Evolutionary conservation across 31 red algal species (phyloP).

Genomic region (Asparagopsis taxiformis): DNA sequence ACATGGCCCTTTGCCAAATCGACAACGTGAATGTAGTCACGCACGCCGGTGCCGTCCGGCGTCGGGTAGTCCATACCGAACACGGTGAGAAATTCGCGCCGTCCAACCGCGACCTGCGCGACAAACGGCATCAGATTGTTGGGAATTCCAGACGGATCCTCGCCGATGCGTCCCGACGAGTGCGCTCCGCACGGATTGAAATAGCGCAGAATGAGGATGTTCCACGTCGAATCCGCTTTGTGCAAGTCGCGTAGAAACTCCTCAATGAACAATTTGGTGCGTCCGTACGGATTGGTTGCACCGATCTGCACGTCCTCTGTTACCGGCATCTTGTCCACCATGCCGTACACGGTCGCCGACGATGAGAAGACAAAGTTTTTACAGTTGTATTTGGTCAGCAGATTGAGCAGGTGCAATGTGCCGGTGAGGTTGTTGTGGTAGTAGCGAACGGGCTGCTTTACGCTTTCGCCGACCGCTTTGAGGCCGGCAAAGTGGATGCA

Average conservation of each 20-base stretch:
- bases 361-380: slow-evolving; percentile 98
- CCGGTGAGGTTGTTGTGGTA: slow-evolving; percentile 96
- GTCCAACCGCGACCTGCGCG: slow-evolving; percentile 98
- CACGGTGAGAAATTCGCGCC: slow-evolving; percentile 80
- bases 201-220: slow-evolving; percentile 95
- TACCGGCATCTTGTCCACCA: slow-evolving; percentile 88
- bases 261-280: slow-evolving; percentile 99
- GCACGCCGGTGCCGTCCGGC: slow-evolving; percentile 95
- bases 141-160: slow-evolving; percentile 96
- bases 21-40: slow-evolving; percentile 99
- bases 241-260: slow-evolving; percentile 91
- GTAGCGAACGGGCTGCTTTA: slow-evolving; percentile 90
- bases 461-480: slow-evolving; percentile 99
- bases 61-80: slow-evolving; percentile 98
- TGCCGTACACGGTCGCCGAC: slow-evolving; percentile 98
- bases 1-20: slow-evolving; percentile 99
- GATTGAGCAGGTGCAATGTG: slow-evolving; percentile 82
- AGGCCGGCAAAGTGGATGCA: slow-evolving; percentile 99
- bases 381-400: slow-evolving; percentile 71
- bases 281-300: slow-evolving; percentile 98
- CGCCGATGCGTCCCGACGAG: slow-evolving; percentile 84
- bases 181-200: slow-evolving; percentile 99
- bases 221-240: slow-evolving; percentile 69
- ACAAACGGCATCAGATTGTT: slow-evolving; percentile 99
- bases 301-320: slow-evolving; percentile 78